A percentile compares a stretch with the other conserved stretches of the same genome.
These are phyloP conservation scores for Sclerotinia spermophila DNA, from an alignment of 2,329 filamentous ascomycete species.

Conservation along the genomic window DNA sequence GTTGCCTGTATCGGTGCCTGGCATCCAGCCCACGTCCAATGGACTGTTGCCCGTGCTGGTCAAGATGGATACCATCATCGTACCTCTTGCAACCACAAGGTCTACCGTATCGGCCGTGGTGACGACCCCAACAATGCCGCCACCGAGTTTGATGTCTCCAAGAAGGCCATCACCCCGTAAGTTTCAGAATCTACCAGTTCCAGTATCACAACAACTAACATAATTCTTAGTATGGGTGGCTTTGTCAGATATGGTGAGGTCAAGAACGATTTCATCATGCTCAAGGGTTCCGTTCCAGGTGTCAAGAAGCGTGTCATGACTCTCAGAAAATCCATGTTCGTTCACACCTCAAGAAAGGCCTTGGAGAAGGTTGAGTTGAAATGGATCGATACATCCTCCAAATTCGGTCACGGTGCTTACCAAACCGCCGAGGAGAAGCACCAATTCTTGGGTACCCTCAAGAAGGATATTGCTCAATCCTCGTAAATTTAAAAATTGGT, in stretches of 20 bases:
- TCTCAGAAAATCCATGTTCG: constrained; percentile 97
- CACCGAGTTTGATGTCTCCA: constrained; percentile 93
- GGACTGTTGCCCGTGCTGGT: constrained; percentile 99
- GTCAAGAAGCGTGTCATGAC: constrained; percentile 99
- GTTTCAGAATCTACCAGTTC: constrained; percentile 43
- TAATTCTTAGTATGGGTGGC: constrained; percentile 76
- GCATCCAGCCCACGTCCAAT: constrained; percentile 99
- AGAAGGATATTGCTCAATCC: constrained; percentile 79
- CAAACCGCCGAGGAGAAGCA: constrained; percentile 98
- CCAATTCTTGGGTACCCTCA: constrained; percentile 91
- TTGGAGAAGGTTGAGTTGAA: constrained; percentile 99
- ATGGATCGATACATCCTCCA: constrained; percentile 99
- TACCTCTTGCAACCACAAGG: constrained; percentile 99
- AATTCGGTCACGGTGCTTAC: constrained; percentile 99
- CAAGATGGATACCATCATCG: constrained; percentile 99
- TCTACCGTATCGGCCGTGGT: constrained; percentile 97
- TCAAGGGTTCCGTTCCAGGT: constrained; percentile 97
- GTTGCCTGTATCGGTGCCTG: constrained; percentile 99
- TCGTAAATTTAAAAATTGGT: constrained; percentile 43
- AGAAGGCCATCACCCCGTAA: constrained; percentile 99
- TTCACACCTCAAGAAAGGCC: constrained; percentile 89
- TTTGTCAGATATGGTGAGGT: constrained; percentile 99
- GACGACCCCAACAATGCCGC: constrained; percentile 87
- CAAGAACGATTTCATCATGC: constrained; percentile 97
- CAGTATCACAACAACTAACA: constrained; percentile 36